Base-by-base conservation (phyloP, 2,329 filamentous ascomycete genomes). In the Cladosporium sphaerospermum region DNA sequence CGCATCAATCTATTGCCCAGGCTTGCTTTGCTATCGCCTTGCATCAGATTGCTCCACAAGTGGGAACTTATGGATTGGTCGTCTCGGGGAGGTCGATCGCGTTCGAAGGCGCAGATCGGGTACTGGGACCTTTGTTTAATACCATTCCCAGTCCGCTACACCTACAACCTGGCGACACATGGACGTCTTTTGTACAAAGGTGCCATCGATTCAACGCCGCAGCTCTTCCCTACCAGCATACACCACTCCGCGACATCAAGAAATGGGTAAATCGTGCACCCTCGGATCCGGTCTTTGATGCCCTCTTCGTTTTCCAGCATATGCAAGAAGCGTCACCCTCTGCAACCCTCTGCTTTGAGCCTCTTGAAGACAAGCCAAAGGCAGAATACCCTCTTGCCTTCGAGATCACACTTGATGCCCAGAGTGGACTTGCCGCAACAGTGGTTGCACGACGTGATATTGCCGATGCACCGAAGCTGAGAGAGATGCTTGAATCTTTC, bases 101-200 rank as follows among this genome's bases (percentile, higher is more conserved):
- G 41, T 71, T 89, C 10, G 77, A 84, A 7, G 75, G 75, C 2
- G 78, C 84, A 2, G 85, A 90, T 44, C 65, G 75, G 18, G 80
- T 88, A 1, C 79, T 93, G 40, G 92, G 91, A 0, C 91, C 92
- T 0, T 72, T 96, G 16, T 95, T 96, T 77, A 96, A 96, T 65
- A 96, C 90, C 0, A 73, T 96, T 1, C 89, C 91, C 0, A 89
- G 86, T 64, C 77, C 80, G 52, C 69, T 83, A 33, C 64, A 71
- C 5, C 59, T 78, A 11, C 56, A 69, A 6, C 57, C 67, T 0
- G 63, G 68, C 0, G 72, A 77, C 4, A 81, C 76, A 0, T 89
- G 86, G 82, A 65, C 71, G 1, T 75, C 79, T 0, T 67, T 89
- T 1, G 73, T 89, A 18, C 74, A 71, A 13, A 71, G 74, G 47